Evolutionary conservation across 768 basidiomycete species (phyloP).

Genomic region (Tephrocybe rancida): DNA sequence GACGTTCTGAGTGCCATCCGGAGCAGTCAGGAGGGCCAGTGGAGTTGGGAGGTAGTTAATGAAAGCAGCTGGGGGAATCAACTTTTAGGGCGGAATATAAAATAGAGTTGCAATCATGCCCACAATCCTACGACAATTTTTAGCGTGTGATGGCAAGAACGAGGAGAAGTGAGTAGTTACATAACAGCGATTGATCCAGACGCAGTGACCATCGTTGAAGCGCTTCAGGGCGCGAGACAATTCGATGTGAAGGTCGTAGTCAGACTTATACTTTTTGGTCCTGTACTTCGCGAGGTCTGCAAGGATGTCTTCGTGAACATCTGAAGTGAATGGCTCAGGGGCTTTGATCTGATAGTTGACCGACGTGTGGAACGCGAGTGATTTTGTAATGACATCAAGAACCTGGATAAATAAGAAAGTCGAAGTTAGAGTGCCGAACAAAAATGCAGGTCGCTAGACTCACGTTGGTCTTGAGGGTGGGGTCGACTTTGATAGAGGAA

Average conservation of each 20-base stretch:
- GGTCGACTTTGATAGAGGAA: conserved; percentile 48
- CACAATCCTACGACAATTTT: conserved; percentile 20
- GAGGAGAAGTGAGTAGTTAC: conserved; percentile 34
- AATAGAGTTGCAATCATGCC: not conserved
- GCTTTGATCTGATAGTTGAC: conserved; percentile 61
- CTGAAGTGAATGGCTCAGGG: conserved; percentile 50
- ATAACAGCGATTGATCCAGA: conserved; percentile 57
- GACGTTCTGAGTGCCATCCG: conserved; percentile 45
- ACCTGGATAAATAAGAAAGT: conserved; percentile 34
- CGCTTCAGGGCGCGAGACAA: conserved; percentile 54
- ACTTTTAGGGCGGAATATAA: not conserved
- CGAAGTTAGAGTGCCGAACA: not conserved
- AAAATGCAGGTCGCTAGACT: not conserved
- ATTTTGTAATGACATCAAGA: conserved; percentile 59
- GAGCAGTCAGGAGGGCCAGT: conserved; percentile 47
- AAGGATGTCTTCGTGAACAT: conserved; percentile 59
- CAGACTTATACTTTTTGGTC: conserved; percentile 43
- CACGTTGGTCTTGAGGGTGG: conserved; percentile 52
- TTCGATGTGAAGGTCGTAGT: conserved; percentile 59
- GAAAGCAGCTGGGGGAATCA: conserved; percentile 35
- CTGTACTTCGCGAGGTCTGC: conserved; percentile 52
- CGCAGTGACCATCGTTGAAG: conserved; percentile 61
- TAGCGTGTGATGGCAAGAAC: not conserved
- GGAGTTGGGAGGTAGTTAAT: conserved; percentile 52
- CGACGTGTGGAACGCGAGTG: conserved; percentile 62